Evolutionary conservation across 2,329 filamentous ascomycete genomes (phyloP), one percentile per base, ranked within the genome.

Genomic region (Camillea tinctor): DNA sequence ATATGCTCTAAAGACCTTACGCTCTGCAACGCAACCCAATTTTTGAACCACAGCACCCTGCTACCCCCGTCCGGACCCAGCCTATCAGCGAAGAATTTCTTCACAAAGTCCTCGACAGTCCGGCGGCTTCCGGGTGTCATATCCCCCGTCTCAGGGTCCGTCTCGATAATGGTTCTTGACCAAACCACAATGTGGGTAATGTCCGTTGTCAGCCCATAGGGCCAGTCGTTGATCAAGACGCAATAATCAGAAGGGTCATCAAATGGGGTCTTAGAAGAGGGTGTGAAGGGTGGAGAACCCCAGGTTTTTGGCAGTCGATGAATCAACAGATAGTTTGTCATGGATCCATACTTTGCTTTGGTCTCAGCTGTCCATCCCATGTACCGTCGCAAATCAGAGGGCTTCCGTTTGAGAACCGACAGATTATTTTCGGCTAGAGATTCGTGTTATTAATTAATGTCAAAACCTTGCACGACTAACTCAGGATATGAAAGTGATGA

Each of bases 161-260:
- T 90, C 22, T 89, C 83, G 62, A 97, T 88, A 15, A 81, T 79
- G 49, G 94, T 95, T 71, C 96, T 94, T 55, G 89, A 90, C 94
- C 94, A 98, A 50, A 96, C 88, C 26, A 97, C 92, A 20, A 97
- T 84, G 73, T 98, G 94, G n/a, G 88, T 80, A 67, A 89, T 85
- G 57, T 81, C 82, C 0, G 80, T 72, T 0, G 79, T 80, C 54
- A 97, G 77, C 3, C 91, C 93, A 69, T 97, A 97, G 0, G 94
- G 94, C 93, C 93, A 98, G 80, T 97, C 93, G 70, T 98, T 97
- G 72, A 87, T 81, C 51, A 97, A 79, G 55, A 96, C 89, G 62
- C 86, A 87, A 73, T 83, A 88, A 74, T 88, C 86, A 36, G 80
- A 80, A 3, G 79, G 71, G 50, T 84, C 76, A 22, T 78, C 72